Evolutionary conservation across 768 basidiomycete genomes (phyloP), one percentile per base, ranked within the genome.

Genomic region (Rubroboletus pulcherrimus): DNA sequence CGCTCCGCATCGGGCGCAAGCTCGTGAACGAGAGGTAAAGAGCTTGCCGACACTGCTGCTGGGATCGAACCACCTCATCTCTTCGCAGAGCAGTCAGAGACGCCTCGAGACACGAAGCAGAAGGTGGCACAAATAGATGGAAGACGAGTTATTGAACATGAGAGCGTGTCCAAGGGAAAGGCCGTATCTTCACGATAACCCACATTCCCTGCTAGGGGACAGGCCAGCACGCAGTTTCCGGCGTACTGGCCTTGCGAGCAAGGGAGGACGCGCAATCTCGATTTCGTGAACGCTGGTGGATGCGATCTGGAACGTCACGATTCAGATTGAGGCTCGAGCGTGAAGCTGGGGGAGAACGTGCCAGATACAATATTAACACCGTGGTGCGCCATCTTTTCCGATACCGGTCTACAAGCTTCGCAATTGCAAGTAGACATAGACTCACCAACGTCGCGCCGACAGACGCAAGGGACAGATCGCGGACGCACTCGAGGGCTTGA

Each of bases 401-500:
- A 15, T 14, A 17, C 33, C 21, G 51, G 59, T 17, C 49, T 51
- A 29, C 38, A 39, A 2, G 44, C 15, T 26, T 40, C 48, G 9
- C 3, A 47, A 29, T 40, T 44, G 10, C 7, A 26, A 6, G 31
- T 21, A 9, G 52, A 37, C 34, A 29, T 14, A 7, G 51, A 44
- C 9, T 21, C 21, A 21, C 21, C 21, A 21, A 21, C 21, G 51
- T 7, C 44, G 6, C 14, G 26, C 39, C 8, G 48, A 50, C 11
- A 31, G 42, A 30, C 5, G 26, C 1, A 35, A 9, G 10, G 49
- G 17, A 45, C 19, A 49, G 45, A 63, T 50, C 2, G 52, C 41
- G 26, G 61, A 63, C 12, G 57, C 43, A n/a, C 61, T 63, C 19
- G 61, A 63, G 4, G 55, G 56, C 47, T 64, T 61, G 9, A 41